Evolutionary conservation across 2,329 filamentous ascomycete genomes (phyloP).

Genomic region (Scytalidium sp.): DNA sequence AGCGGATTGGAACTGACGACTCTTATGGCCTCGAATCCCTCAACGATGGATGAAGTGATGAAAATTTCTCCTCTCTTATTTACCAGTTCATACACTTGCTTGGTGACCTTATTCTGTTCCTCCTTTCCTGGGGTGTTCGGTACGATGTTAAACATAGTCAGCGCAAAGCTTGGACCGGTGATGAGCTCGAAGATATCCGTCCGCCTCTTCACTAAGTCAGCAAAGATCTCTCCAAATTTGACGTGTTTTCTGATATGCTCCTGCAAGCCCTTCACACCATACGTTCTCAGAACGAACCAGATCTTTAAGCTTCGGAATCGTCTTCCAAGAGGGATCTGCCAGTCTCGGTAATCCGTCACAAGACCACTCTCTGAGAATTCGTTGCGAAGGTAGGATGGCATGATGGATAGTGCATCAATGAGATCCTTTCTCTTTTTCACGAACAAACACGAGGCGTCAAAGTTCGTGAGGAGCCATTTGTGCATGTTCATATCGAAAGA

Average conservation of each 20-base stretch:
- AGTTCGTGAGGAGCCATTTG: conserved; percentile 95
- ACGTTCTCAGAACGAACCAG: conserved; percentile 88
- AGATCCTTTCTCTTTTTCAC: conserved; percentile 73
- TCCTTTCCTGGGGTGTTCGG: conserved; percentile 37
- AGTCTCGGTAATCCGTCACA: conserved; percentile 94
- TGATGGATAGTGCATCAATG: conserved; percentile 75
- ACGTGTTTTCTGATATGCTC: conserved; percentile 70
- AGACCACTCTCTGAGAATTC: conserved; percentile 75
- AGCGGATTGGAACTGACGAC: conserved; percentile 71
- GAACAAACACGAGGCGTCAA: conserved; percentile 80
- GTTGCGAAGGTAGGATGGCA: conserved; percentile 80
- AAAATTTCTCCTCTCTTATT: conserved; percentile 77
- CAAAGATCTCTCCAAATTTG: conserved; percentile 67
- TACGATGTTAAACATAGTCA: conserved; percentile 72
- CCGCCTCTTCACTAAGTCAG: conserved; percentile 52
- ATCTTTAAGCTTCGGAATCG: conserved; percentile 88
- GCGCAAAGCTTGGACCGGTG: conserved; percentile 70
- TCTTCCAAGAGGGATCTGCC: conserved; percentile 91
- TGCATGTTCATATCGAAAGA: conserved; percentile 96
- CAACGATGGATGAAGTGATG: conserved; percentile 73
- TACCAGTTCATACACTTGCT: conserved; percentile 70
- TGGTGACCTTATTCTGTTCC: conserved; percentile 65
- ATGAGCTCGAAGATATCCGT: conserved; percentile 74
- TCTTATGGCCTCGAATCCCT: conserved; percentile 73
- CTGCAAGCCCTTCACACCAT: conserved; percentile 74